Evolutionary conservation across 2,329 filamentous ascomycete genomes (phyloP).

Genomic region (Nothomitra cinnamomea): DNA sequence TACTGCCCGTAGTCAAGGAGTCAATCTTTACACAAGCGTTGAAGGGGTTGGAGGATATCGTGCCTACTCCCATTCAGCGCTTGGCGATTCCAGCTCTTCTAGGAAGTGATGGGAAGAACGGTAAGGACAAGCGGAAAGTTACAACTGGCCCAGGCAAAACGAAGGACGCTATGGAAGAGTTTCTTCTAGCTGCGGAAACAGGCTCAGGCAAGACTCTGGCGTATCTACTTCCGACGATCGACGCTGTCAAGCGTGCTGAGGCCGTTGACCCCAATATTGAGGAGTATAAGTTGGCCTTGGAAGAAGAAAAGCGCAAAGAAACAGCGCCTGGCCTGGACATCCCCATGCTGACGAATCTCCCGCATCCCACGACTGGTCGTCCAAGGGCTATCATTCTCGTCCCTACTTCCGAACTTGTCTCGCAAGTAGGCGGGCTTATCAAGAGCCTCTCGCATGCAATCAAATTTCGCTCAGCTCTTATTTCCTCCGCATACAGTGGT

Average conservation of each 20-base stretch:
- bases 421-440: slow-evolving; percentile 65
- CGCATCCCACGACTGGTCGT: slow-evolving; percentile 56
- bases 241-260: slow-evolving; percentile 70
- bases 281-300: slow-evolving; percentile 32
- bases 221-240: slow-evolving; percentile 70
- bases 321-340: slow-evolving; percentile 44
- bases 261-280: slow-evolving; percentile 39
- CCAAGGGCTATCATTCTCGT: slow-evolving; percentile 76
- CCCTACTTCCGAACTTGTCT: slow-evolving; percentile 80
- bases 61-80: slow-evolving; percentile 76
- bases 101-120: slow-evolving; percentile 29
- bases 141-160: neutral
- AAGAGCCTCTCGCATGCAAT: slow-evolving; percentile 70
- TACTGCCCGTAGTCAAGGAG: slow-evolving; percentile 54
- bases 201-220: slow-evolving; percentile 94
- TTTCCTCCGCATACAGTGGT: slow-evolving; percentile 61
- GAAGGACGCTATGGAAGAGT: slow-evolving; percentile 36
- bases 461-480: slow-evolving; percentile 72
- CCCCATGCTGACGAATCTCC: slow-evolving; percentile 42
- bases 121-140: slow-evolving; percentile 12
- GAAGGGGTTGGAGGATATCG: slow-evolving; percentile 53
- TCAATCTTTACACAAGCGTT: slow-evolving; percentile 60
- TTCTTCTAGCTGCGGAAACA: slow-evolving; percentile 84
- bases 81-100: slow-evolving; percentile 74
- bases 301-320: slow-evolving; percentile 27